Evolutionary conservation across 345 rosid species (phyloP), one percentile per base, ranked within the genome.

Genomic region (Citrus hindsii): DNA sequence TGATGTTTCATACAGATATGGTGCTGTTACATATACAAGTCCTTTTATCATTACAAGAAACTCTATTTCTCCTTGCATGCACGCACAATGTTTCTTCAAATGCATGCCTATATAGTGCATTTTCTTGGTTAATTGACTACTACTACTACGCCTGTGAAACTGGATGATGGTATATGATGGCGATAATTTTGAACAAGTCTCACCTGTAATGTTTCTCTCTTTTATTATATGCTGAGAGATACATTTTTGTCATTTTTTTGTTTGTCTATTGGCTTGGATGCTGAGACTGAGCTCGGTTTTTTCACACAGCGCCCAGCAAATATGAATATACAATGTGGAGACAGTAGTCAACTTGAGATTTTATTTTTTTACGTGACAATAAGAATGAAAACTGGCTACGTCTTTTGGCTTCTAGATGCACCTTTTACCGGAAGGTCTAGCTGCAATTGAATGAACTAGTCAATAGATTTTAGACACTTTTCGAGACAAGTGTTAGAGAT

Each of bases 81-180:
- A 3, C 59, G 30, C 32, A 22, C 35, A 60, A 40, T 66, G 22
- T 30, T 77, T 66, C 28, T 51, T 76, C 73, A 77, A 74, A 67
- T 69, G 48, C 65, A 77, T 25, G 55, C 73, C 58, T 46, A 46
- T 59, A 77, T 74, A 77, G 28, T 55, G 40, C 35, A 68, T 5
- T 76, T 73, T 82, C 66, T 53, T 73, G 82, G 48, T 82, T 74
- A 80, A 71, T 33, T 64, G 21, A n/a, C 13, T 27, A 19, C 13
- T 22, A 18, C 13, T 27, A 19, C 13, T 22, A 18, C 18, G 8
- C 14, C 48, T 18, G n/a, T 53, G 72, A 68, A 48, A 61, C 21
- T 68, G 73, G 30, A 42, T 67, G 65, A 30, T 65, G 37, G 6
- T 53, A 66, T 28, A 82, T 79, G 85, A 85, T 84, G 85, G 77